A percentile compares a stretch with the other conserved stretches of the same genome.
Conservation (phyloP, 345 rosid genomes). For the Populus davidiana region DNA sequence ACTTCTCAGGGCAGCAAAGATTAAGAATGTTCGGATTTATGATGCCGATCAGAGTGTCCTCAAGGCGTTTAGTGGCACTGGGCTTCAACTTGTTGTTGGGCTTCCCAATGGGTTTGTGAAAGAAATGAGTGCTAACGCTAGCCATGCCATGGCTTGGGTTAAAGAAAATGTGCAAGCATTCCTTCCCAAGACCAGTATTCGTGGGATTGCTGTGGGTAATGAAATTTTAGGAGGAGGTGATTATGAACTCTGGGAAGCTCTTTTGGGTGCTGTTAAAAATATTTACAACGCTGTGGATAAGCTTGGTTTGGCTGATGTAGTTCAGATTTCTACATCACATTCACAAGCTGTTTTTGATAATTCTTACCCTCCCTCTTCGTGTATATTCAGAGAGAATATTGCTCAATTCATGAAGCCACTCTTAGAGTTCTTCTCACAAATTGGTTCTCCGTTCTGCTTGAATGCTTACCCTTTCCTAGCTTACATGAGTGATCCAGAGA, state of each 20-base stretch:
- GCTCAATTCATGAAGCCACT: slow-evolving; percentile 84
- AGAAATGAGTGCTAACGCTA: slow-evolving; percentile 65
- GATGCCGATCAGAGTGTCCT: slow-evolving; percentile 87
- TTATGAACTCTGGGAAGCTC: slow-evolving; percentile 58
- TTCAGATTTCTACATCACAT: slow-evolving; percentile 88
- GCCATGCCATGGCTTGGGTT: slow-evolving; percentile 81
- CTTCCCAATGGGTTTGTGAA: slow-evolving; percentile 69
- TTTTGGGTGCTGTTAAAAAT: slow-evolving; percentile 76
- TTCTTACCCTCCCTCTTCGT: slow-evolving; percentile 93
- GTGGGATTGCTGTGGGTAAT: slow-evolving; percentile 89
- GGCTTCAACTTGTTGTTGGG: slow-evolving; percentile 81
- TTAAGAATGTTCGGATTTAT: slow-evolving; percentile 80
- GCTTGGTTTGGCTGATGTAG: slow-evolving; percentile 50
- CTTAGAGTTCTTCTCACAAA: slow-evolving; percentile 66
- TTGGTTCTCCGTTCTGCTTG: slow-evolving; percentile 91
- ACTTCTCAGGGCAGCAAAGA: slow-evolving; percentile 78
- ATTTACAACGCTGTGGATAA: slow-evolving; percentile 58
- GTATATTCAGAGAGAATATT: slow-evolving; percentile 60
- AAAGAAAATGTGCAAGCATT: slow-evolving; percentile 78
- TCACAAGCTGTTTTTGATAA: slow-evolving; percentile 83
- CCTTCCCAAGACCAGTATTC: slow-evolving; percentile 74
- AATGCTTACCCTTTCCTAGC: slow-evolving; percentile 95
- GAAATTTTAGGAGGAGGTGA: slow-evolving; percentile 72
- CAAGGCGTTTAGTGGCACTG: slow-evolving; percentile 80
- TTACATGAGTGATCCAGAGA: slow-evolving; percentile 59